Conservation (phyloP, 371 early-diverging fungal genomes). For the Smittium culicis region DNA sequence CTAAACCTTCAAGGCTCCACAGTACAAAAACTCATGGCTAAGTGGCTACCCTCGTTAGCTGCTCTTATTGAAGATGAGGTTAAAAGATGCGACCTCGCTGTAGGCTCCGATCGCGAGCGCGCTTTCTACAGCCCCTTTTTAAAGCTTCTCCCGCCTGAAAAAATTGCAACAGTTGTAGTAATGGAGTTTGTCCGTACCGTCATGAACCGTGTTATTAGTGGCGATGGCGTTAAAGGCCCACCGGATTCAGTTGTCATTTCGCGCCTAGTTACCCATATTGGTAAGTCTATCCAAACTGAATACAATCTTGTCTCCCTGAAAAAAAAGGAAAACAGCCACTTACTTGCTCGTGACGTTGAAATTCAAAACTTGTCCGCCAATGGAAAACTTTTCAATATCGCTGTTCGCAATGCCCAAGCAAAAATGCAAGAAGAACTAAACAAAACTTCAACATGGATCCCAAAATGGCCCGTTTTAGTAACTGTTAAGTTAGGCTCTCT, state of each 20-base stretch:
- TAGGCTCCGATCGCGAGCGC: conserved; percentile 15
- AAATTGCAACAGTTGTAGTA: conserved; percentile 72
- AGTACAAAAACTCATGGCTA: conserved; percentile 43
- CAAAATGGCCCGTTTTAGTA: conserved; percentile 34
- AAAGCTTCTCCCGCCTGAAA: conserved; percentile 51
- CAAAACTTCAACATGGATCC: conserved; percentile 32
- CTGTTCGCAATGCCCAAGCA: conserved; percentile 52
- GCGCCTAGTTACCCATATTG: conserved; percentile 49
- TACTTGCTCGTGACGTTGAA: conserved; percentile 32
- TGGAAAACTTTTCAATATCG: conserved; percentile 62
- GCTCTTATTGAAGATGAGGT: conserved; percentile 43
- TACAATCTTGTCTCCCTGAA: conserved; percentile 64
- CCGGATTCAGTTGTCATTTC: conserved; percentile 47
- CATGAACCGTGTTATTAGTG: conserved; percentile 20
- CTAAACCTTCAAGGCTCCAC: conserved; percentile 33
- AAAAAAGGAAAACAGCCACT: conserved; percentile 42
- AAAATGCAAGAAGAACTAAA: conserved; percentile 35
- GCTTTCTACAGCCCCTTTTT: conserved; percentile 54
- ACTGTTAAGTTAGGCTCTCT: conserved; percentile 31
- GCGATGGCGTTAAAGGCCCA: conserved; percentile 31
- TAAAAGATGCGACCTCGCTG: conserved; percentile 21
- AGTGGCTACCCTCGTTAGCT: conserved; percentile 62
- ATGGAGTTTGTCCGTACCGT: conserved; percentile 52
- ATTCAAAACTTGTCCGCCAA: conserved; percentile 47
- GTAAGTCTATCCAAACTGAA: conserved; percentile 69